These are phyloP conservation scores for Spatholobus suberectus DNA, from an alignment of 306 rosid species.

Conservation along the genomic window DNA sequence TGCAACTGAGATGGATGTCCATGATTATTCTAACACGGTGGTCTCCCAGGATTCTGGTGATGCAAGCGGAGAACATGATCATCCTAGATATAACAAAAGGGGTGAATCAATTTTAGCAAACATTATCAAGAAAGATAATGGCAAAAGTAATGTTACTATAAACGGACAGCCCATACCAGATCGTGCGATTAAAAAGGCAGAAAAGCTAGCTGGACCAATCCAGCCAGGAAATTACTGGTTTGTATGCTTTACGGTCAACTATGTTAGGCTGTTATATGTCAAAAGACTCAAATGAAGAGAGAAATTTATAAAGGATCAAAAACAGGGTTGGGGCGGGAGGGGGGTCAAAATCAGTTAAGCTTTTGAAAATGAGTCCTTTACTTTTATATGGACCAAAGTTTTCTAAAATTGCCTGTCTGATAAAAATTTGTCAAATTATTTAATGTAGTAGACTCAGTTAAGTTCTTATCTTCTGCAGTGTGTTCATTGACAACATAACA, in stretches of 20 bases:
- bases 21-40: slow-evolving; percentile 74
- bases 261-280: not conserved
- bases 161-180: slow-evolving; percentile 78
- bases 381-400: not conserved
- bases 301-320: not conserved
- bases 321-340: too few species aligned
- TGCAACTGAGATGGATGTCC: slow-evolving; percentile 92
- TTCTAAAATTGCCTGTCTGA: slow-evolving; percentile 18
- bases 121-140: slow-evolving; percentile 75
- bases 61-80: slow-evolving; percentile 70
- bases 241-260: slow-evolving; percentile 37
- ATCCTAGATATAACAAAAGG: slow-evolving; percentile 63
- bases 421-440: not conserved
- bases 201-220: slow-evolving; percentile 88
- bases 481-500: not conserved
- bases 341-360: not conserved
- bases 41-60: slow-evolving; percentile 80
- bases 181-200: slow-evolving; percentile 81
- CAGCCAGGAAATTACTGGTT: slow-evolving; percentile 96
- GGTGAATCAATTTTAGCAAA: slow-evolving; percentile 78
- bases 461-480: slow-evolving; percentile 8
- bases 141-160: slow-evolving; percentile 62
- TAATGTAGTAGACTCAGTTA: slow-evolving; percentile 9
- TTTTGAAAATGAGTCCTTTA: slow-evolving; percentile 4
- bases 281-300: not conserved